Conservation (phyloP, 495 filamentous ascomycete species). For the Amorphotheca resinae region DNA sequence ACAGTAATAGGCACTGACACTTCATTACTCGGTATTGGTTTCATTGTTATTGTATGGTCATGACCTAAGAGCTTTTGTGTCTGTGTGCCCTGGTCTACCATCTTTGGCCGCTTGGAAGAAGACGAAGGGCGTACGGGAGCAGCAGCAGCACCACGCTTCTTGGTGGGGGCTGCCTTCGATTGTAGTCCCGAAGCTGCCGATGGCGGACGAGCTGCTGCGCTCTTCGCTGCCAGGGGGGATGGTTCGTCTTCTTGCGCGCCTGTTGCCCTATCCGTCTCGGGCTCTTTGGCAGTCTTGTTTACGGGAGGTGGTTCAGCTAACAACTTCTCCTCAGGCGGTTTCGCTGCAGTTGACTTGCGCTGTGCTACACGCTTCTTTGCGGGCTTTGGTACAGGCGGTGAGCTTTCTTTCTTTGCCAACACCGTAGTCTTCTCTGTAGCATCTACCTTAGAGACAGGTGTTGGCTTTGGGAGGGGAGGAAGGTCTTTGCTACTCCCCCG, state of each 20-base stretch:
- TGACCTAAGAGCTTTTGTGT: constrained; percentile 5
- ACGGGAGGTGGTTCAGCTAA: background rate
- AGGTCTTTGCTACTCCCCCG: constrained; percentile 2
- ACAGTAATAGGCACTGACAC: background rate
- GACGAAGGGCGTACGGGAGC: constrained; percentile 6
- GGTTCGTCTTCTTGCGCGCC: constrained; percentile 1
- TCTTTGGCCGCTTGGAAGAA: constrained; percentile 14
- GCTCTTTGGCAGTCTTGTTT: background rate
- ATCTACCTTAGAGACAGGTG: background rate
- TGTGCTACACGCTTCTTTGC: constrained; percentile 15
- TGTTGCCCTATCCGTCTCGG: background rate
- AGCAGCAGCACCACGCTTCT: constrained; percentile 8
- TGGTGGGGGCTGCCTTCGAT: constrained; percentile 11
- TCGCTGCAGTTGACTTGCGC: background rate
- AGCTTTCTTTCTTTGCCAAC: background rate
- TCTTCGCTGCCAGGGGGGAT: constrained; percentile 16
- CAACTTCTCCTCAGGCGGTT: background rate
- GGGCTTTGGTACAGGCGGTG: constrained; percentile 2
- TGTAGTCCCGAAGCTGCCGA: constrained; percentile 10
- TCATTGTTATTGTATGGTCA: constrained; percentile 2
- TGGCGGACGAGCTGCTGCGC: constrained; percentile 2
- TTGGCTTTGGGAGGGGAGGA: constrained; percentile 6
- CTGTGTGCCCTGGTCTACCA: constrained; percentile 20
- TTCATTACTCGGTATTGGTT: background rate
- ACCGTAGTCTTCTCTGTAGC: background rate